Evolutionary conservation across 2,329 filamentous ascomycete genomes (phyloP), one percentile per base, ranked within the genome.

Genomic region (Alternaria brassicae): DNA sequence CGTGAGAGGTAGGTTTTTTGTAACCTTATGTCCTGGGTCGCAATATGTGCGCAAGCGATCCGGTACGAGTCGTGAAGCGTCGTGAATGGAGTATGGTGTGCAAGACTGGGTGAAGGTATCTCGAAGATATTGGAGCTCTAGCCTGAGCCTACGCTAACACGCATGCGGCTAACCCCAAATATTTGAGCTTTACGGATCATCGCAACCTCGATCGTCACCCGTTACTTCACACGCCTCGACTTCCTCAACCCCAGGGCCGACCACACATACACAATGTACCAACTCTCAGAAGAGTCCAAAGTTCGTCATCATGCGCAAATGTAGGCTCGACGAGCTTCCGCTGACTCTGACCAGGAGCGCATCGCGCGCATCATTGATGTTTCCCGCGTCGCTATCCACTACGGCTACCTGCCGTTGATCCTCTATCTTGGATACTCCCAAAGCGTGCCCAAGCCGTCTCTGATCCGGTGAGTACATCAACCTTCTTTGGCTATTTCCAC

Each of bases 251-350:
- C 45, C 39, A 44, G 17, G 32, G 37, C 42, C 25, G 45, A 39
- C 56, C 50, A 28, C 36, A 49, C 39, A 58, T 17, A 56, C 68
- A 84, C 79, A 77, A 85, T 87, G 74, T 76, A 73, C 61, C 64
- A 84, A 85, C 89, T 98, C 69, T 98, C 95, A 51, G 95, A 99
- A 82, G 95, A 99, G 84, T 93, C 93, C 77, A 98, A 98, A 90
- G 94, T 96, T 77, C 52, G 66, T 53, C 52, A 45, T 44, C 30
- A 32, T n/a, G 4, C 9, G 13, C 39, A 53, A 12, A 10, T 27
- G 9, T 15, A 19, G 6, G 0, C 12, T 17, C 8, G n/a, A 4
- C 27, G 37, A 25, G n/a, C 28, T 12, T 28, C 53, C 50, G 47
- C 74, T 79, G 41, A 80, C 65, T 34, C 21, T 21, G 28, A 53